Conservation (phyloP, 1,284 basidiomycete genomes). For the Pterula multifida region DNA sequence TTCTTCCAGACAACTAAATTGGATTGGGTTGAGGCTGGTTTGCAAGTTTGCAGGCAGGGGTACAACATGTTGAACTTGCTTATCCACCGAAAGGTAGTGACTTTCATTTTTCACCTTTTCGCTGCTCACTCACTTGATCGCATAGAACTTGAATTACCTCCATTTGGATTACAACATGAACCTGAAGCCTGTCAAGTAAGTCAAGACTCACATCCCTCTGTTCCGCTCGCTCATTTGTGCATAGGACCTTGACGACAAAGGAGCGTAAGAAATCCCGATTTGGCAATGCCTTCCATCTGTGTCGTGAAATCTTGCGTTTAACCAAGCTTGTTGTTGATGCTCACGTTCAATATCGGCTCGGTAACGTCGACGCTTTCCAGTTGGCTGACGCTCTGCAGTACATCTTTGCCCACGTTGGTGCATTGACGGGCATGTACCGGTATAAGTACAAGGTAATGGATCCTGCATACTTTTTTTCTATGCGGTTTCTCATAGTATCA, state of each 20-base stretch:
- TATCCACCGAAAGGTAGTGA: conserved; percentile 87
- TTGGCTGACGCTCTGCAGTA: conserved; percentile 98
- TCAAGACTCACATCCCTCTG: conserved; percentile 6
- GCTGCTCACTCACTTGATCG: conserved; percentile 9
- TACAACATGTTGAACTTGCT: conserved; percentile 99
- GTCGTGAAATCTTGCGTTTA: conserved; percentile 93
- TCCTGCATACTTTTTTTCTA: background rate
- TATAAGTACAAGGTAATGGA: conserved; percentile 89
- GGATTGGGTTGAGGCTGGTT: conserved; percentile 98
- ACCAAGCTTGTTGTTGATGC: conserved; percentile 99
- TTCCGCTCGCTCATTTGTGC: conserved; percentile 2
- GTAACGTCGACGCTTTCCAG: conserved; percentile 99
- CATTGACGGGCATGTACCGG: conserved; percentile 97
- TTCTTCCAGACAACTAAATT: conserved; percentile 98
- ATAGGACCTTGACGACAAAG: conserved; percentile 95
- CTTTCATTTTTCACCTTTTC: background rate
- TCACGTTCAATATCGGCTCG: conserved; percentile 96
- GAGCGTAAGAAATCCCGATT: conserved; percentile 99
- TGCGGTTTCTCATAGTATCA: conserved; percentile 8
- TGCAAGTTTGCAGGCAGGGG: conserved; percentile 97
- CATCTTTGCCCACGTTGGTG: conserved; percentile 95
- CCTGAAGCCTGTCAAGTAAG: conserved; percentile 89
- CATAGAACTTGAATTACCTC: conserved; percentile 87
- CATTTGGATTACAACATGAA: conserved; percentile 94
- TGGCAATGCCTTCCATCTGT: conserved; percentile 98